Evolutionary conservation across 768 basidiomycete species (phyloP).

Genomic region (Suillus paluster): DNA sequence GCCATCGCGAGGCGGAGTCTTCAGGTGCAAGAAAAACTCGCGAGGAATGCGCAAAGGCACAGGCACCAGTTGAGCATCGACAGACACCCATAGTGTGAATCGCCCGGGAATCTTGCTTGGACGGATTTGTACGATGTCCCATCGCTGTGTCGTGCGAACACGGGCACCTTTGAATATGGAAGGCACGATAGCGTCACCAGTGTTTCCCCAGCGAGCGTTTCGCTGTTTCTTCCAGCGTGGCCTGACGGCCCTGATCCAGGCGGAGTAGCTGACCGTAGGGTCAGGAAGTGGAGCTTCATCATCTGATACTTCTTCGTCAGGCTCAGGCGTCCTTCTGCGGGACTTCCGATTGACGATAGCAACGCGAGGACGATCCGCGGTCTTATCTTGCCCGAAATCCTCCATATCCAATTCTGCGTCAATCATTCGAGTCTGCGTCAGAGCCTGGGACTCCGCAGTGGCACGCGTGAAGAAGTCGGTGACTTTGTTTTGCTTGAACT

Average conservation of each 20-base stretch:
- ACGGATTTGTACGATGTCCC: slow-evolving; percentile 94
- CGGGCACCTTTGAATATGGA: slow-evolving; percentile 74
- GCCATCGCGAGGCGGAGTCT: slow-evolving; percentile 64
- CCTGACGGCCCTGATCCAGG: slow-evolving; percentile 78
- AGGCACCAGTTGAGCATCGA: slow-evolving; percentile 77
- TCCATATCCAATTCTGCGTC: slow-evolving; percentile 60
- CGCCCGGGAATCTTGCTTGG: slow-evolving; percentile 77
- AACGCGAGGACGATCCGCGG: slow-evolving; percentile 43
- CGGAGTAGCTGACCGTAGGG: slow-evolving; percentile 65
- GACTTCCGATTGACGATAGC: slow-evolving; percentile 58
- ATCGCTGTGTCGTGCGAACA: slow-evolving; percentile 65
- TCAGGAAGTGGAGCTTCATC: slow-evolving; percentile 56
- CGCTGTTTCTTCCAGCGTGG: slow-evolving; percentile 74
- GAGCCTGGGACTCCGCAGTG: slow-evolving; percentile 14
- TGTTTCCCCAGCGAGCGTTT: slow-evolving; percentile 48
- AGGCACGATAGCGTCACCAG: slow-evolving; percentile 54
- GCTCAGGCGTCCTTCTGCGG: slow-evolving; percentile 49
- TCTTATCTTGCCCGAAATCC: slow-evolving; percentile 45
- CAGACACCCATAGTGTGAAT: slow-evolving; percentile 86
- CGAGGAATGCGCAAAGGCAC: slow-evolving; percentile 86
- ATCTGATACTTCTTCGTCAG: slow-evolving; percentile 33
- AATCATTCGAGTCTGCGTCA: slow-evolving; percentile 15
- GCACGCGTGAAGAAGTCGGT: slow-evolving; percentile 83
- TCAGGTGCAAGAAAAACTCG: slow-evolving; percentile 92
- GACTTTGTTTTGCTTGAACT: slow-evolving; percentile 97